Percentiles rank a stretch among this genome's conserved stretches.
These are phyloP conservation scores for Citrus sp. DNA, from an alignment of 345 rosid genomes.

Conservation along the genomic window DNA sequence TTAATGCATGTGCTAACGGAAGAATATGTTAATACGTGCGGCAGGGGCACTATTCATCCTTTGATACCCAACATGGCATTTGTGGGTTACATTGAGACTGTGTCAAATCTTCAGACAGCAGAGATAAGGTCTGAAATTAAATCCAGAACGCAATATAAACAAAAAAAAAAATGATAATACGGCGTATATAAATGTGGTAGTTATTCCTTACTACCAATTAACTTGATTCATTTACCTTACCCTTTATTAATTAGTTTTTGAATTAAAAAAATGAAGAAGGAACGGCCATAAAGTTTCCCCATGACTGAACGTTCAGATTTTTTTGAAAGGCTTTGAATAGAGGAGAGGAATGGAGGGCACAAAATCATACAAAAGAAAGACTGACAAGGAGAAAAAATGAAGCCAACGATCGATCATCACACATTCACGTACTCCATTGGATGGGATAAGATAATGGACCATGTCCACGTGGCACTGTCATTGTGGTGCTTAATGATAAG, in stretches of 20 bases:
- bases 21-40: neutral
- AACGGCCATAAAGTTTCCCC: neutral
- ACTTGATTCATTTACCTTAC: too few species aligned
- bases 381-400: neutral
- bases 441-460: constrained; percentile 27
- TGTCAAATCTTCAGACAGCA: constrained; percentile 46
- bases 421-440: constrained; percentile 4
- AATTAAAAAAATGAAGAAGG: neutral
- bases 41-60: constrained; percentile 56
- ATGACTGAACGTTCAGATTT: neutral
- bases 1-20: too few species aligned
- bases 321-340: neutral
- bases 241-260: too few species aligned
- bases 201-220: too few species aligned
- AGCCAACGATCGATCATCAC: constrained; percentile 7
- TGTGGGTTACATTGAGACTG: constrained; percentile 57
- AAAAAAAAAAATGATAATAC: too few species aligned
- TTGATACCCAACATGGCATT: constrained; percentile 62
- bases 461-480: constrained; percentile 25
- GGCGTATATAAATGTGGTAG: too few species aligned
- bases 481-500: constrained; percentile 26
- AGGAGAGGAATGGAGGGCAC: neutral
- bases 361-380: neutral
- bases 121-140: constrained; percentile 30
- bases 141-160: too few species aligned